These are phyloP conservation scores for Arabis hirsuta DNA, from an alignment of 345 rosid species.

Conservation along the genomic window DNA sequence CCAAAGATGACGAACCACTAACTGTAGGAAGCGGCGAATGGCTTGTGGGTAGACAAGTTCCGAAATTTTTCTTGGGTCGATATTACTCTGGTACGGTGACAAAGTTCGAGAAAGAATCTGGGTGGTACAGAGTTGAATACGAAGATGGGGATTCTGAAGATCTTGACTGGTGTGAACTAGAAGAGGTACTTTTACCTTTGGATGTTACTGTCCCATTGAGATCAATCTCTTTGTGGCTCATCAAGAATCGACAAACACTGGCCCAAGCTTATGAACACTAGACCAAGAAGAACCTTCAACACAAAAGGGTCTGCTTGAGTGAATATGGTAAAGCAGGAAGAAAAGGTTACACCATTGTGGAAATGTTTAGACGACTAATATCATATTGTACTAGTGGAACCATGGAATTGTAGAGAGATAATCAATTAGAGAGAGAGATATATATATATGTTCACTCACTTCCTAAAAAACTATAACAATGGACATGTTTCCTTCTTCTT, in stretches of 20 bases:
- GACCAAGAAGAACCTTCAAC: conserved; percentile 17
- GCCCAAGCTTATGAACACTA: conserved; percentile 15
- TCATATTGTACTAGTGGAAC: neutral
- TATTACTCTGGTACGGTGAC: conserved; percentile 61
- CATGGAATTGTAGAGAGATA: too few relatives aligned
- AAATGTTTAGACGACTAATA: conserved; percentile 4
- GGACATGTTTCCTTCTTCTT: too few relatives aligned
- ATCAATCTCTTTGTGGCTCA: conserved; percentile 56
- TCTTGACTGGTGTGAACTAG: conserved; percentile 76
- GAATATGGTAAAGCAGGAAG: conserved; percentile 17
- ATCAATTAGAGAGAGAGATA: too few relatives aligned
- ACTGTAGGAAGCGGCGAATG: conserved; percentile 68
- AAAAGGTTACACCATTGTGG: conserved; percentile 14
- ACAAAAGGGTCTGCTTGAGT: neutral
- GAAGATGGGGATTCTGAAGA: conserved; percentile 92
- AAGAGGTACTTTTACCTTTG: conserved; percentile 66
- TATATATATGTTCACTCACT: too few relatives aligned
- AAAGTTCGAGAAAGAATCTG: conserved; percentile 65
- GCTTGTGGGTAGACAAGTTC: conserved; percentile 83
- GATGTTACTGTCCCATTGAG: conserved; percentile 71
- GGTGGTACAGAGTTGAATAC: conserved; percentile 84
- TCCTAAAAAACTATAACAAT: too few relatives aligned
- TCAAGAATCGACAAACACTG: conserved; percentile 48
- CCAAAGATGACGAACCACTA: conserved; percentile 30
- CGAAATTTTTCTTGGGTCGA: conserved; percentile 55